Conservation (phyloP, 23 red algal species). For the Gracilaria vermiculophylla region DNA sequence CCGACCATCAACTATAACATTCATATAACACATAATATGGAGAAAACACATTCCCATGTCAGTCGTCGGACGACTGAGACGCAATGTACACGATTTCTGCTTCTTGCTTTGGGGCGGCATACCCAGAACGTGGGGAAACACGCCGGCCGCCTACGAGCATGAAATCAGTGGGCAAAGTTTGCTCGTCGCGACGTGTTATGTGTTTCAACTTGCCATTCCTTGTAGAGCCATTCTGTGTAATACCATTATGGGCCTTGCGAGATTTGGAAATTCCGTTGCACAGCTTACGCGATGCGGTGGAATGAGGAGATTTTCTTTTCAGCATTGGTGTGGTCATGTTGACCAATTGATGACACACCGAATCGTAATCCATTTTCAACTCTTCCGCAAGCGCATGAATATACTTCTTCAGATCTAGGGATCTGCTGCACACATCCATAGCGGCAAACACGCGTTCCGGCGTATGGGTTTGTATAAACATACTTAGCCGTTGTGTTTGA, state of each 20-base stretch:
- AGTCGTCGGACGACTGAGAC: slow-evolving; percentile 14
- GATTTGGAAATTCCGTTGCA: slow-evolving; percentile 16
- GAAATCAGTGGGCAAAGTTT: not conserved
- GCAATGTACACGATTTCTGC: slow-evolving; percentile 5
- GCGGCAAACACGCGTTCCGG: not conserved
- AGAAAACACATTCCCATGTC: not conserved
- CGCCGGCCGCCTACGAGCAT: slow-evolving; percentile 2
- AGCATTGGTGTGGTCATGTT: not conserved
- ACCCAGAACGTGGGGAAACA: not conserved
- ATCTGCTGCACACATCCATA: not conserved
- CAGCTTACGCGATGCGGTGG: not conserved
- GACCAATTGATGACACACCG: not conserved
- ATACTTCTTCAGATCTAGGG: not conserved
- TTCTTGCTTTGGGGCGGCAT: not conserved
- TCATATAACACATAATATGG: no score
- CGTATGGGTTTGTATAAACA: not conserved
- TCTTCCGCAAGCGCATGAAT: not conserved
- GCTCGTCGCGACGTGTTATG: not conserved
- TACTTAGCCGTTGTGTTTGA: not conserved
- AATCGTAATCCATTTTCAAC: not conserved
- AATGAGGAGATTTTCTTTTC: not conserved
- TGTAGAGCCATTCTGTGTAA: not conserved
- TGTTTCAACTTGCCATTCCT: slow-evolving; percentile 1
- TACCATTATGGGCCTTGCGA: not conserved
- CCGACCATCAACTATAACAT: not conserved